Conservation (phyloP, 495 filamentous ascomycete species). For the Cryomyces minteri region DNA sequence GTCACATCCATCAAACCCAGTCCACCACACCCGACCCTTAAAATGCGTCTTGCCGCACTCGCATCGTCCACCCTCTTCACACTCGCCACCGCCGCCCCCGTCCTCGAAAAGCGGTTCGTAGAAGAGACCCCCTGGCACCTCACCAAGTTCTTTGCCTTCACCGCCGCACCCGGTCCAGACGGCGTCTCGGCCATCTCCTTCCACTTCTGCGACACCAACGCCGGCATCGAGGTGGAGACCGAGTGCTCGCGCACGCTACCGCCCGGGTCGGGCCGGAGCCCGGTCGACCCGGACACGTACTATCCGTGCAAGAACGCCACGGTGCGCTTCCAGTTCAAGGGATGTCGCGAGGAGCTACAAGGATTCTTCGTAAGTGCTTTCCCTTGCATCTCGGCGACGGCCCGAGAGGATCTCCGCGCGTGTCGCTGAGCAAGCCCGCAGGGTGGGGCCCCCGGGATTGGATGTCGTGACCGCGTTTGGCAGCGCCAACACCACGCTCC, state of each 20-base stretch:
- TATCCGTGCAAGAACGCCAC: slow-evolving; percentile 3
- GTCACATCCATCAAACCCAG: not conserved
- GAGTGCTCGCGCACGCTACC: not conserved
- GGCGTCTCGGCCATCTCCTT: slow-evolving; percentile 2
- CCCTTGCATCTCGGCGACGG: not conserved
- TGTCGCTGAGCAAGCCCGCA: not conserved
- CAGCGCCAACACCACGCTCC: not conserved
- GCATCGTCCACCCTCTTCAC: not conserved
- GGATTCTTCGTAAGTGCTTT: slow-evolving; percentile 3
- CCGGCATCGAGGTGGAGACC: slow-evolving; percentile 3
- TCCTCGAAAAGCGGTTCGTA: not conserved
- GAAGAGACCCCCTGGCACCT: slow-evolving; percentile 5
- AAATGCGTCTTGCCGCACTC: not conserved
- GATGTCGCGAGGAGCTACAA: slow-evolving; percentile 1
- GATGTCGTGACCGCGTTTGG: not conserved
- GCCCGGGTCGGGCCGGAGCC: not conserved
- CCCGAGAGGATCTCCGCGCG: not conserved
- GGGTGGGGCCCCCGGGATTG: not conserved
- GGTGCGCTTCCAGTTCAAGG: slow-evolving; percentile 1
- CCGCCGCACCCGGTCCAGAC: not conserved
- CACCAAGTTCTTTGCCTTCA: slow-evolving; percentile 3
- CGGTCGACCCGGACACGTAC: not conserved
- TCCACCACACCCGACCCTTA: not conserved
- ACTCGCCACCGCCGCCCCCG: not conserved
- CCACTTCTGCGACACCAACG: slow-evolving; percentile 7